Evolutionary conservation across 2,329 filamentous ascomycete genomes (phyloP).

Genomic region (Epichloe hybrida): DNA sequence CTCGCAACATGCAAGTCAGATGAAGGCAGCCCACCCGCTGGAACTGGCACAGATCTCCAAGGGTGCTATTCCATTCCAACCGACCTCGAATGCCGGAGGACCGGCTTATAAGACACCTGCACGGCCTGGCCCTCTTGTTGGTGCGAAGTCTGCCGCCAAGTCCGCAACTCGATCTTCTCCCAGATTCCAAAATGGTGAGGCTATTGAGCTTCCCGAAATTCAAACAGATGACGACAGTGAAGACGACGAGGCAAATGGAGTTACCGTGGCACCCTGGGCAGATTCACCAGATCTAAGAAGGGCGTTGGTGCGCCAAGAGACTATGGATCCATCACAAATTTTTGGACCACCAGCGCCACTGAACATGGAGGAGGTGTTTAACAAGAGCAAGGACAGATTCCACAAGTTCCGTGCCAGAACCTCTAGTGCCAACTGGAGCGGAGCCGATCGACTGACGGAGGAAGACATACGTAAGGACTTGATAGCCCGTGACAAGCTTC

Average conservation of each 20-base stretch:
- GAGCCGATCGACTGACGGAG: conserved; percentile 68
- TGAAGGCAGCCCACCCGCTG: conserved; percentile 53
- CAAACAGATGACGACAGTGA: conserved; percentile 89
- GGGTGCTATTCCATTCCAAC: conserved; percentile 79
- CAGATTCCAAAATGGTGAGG: conserved; percentile 76
- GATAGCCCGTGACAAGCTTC: conserved; percentile 64
- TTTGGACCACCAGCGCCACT: conserved; percentile 82
- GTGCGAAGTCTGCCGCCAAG: conserved; percentile 45
- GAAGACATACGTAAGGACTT: conserved; percentile 75
- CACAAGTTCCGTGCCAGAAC: conserved; percentile 84
- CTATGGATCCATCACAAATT: conserved; percentile 68
- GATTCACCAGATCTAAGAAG: conserved; percentile 71
- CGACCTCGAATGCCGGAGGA: conserved; percentile 44
- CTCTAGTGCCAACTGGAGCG: conserved; percentile 88
- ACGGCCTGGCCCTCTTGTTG: conserved; percentile 30
- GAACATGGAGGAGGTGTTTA: conserved; percentile 94
- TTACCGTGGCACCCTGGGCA: conserved; percentile 64
- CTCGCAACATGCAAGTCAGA: conserved; percentile 51
- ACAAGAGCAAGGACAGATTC: conserved; percentile 70
- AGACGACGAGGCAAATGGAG: conserved; percentile 45
- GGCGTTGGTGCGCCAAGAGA: conserved; percentile 69
- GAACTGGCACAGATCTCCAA: conserved; percentile 83
- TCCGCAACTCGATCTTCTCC: conserved; percentile 58
- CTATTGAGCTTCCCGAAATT: conserved; percentile 87
- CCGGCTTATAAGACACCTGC: conserved; percentile 57